Percentiles rank a stretch among this genome's conserved stretches.
phyloP scores from a whole-genome alignment of 2,329 filamentous ascomycete genomes.

The Scopulariopsis brevicaulis region DNA sequence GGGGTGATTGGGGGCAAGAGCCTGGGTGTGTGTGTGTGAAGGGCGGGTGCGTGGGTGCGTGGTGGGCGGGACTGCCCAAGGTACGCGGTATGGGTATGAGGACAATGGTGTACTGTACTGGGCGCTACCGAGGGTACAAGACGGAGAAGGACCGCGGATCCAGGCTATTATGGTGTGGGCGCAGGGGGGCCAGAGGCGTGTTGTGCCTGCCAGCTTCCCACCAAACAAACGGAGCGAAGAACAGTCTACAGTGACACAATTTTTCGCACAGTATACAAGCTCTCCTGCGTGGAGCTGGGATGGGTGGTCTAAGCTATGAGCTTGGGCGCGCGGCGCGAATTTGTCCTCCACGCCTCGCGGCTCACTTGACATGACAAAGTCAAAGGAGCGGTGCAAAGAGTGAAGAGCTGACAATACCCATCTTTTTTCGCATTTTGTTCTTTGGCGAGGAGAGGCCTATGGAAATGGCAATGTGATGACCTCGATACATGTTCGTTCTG shows the following conservation, averaged over 20 bases:
- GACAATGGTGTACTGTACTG: not conserved
- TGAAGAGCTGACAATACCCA: no score
- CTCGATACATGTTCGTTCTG: no score
- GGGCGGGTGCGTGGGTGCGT: not conserved
- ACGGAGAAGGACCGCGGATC: not conserved
- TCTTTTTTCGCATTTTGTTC: no score
- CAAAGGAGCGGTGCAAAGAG: no score
- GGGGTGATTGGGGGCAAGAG: slow-evolving; percentile 39
- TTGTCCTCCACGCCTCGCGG: not conserved
- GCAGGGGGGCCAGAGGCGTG: not conserved
- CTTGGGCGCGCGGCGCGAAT: not conserved
- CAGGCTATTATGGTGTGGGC: not conserved
- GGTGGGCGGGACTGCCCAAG: not conserved
- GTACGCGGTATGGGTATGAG: not conserved
- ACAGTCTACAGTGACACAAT: not conserved
- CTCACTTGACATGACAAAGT: not conserved
- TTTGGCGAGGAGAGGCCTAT: no score
- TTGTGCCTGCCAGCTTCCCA: not conserved
- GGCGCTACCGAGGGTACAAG: not conserved
- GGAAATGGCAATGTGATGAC: no score
- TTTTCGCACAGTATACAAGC: not conserved
- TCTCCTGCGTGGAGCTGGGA: not conserved
- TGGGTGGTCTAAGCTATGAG: no score
- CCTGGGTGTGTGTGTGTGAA: not conserved
- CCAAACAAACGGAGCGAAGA: not conserved